Base-by-base conservation (phyloP, 2,329 filamentous ascomycete genomes). In the Fusarium denticulatum region DNA sequence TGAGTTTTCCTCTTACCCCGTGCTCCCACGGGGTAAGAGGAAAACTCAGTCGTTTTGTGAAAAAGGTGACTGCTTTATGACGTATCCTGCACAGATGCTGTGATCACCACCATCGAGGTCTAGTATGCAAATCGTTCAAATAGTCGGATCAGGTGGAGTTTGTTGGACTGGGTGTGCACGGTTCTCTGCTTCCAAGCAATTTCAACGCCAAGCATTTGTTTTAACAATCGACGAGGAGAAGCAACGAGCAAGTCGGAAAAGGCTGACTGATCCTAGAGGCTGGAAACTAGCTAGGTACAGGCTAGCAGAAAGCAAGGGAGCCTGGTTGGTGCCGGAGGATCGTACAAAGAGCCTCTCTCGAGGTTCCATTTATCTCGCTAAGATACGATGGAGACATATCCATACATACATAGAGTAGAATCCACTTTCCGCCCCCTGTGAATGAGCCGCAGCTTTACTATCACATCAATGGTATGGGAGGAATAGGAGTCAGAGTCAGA, bases 41-140 rank as follows among this genome's bases (percentile, higher is more conserved):
- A 50, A 53, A 36, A 46, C 40, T 32, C 61, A 60, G 42, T 40
- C 34, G 37, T 36, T 49, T 45, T 37, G 16, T 16, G 15, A 36
- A 52, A 34, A 30, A 36, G 42, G 49, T 73, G 60, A 73, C 60
- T 50, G 24, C 13, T 43, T 40, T 32, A 76, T 76, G 74, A 76
- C 74, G 74, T 76, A 73, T 50, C 40, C 45, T 69, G 61, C 67
- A 67, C 60, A 66, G 60, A 47, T 47, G 57, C 36, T 24, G 26
- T 53, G 30, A 67, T 59, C 57, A 60, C 58, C 59, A 42, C 40
- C 64, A 76, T 75, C 73, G 73, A 57, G 24, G 52, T 74, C 59
- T 64, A 67, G 73, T 73, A 73, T 73, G 67, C 26, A 61, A 64
- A 75, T 75, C 72, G 72, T 59, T 16, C 45, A 60, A 64, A 56